Conservation (phyloP, 176 grass and related monocot species). For the Triticum aestivum region DNA sequence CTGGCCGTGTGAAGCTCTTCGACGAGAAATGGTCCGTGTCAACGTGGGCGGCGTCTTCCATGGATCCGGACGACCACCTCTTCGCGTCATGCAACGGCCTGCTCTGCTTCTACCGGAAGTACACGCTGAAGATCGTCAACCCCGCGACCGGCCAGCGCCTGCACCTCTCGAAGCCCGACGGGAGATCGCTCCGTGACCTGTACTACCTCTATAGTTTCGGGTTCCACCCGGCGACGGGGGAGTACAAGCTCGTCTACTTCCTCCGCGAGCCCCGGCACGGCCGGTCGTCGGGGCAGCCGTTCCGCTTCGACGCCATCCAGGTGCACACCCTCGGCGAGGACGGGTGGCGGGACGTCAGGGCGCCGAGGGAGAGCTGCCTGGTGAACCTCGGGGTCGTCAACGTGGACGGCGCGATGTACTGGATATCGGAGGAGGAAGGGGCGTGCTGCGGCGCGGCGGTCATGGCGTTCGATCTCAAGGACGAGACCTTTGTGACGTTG, state of each 20-base stretch:
- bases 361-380: slow-evolving; percentile 21
- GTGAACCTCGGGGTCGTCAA: slow-evolving; percentile 35
- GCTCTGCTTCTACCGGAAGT: slow-evolving; percentile 41
- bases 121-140: slow-evolving; percentile 37
- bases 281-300: slow-evolving; percentile 27
- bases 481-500: slow-evolving; percentile 18
- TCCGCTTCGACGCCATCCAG: slow-evolving; percentile 34
- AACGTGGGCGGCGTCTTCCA: not conserved
- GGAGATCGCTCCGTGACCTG: not conserved
- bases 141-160: slow-evolving; percentile 29
- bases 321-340: slow-evolving; percentile 33
- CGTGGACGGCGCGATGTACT: slow-evolving; percentile 38
- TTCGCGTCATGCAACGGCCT: slow-evolving; percentile 41
- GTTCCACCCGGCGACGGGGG: slow-evolving; percentile 26
- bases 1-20: not conserved
- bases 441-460: not conserved
- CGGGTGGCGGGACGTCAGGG: slow-evolving; percentile 15
- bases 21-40: slow-evolving; percentile 28
- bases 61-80: slow-evolving; percentile 30
- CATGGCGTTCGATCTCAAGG: slow-evolving; percentile 38
- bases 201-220: slow-evolving; percentile 43
- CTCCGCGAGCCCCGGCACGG: slow-evolving; percentile 20
- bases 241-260: slow-evolving; percentile 45
- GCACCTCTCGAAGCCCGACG: slow-evolving; percentile 24
- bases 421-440: slow-evolving; percentile 27